These are phyloP conservation scores for Claviceps capensis DNA, from an alignment of 2,329 filamentous ascomycete species.

Conservation along the genomic window DNA sequence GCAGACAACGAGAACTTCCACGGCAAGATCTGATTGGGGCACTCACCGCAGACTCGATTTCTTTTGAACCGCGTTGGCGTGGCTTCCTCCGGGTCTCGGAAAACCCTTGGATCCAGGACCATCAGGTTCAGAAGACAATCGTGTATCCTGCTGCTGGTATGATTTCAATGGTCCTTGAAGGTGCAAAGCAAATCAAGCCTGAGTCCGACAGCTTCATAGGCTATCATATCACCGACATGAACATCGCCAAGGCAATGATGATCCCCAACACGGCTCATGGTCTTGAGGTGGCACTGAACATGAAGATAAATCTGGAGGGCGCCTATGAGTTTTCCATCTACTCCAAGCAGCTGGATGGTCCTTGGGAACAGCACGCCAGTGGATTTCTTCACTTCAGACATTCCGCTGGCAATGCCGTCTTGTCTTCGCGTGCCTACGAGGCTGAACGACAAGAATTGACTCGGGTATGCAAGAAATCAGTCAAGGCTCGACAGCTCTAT, in stretches of 20 bases:
- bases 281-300: conserved; percentile 35
- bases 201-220: conserved; percentile 15
- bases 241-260: conserved; percentile 36
- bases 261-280: conserved; percentile 32
- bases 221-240: conserved; percentile 31
- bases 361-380: conserved; percentile 31
- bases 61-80: conserved; percentile 33
- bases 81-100: conserved; percentile 34
- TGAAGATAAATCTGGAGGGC: conserved; percentile 17
- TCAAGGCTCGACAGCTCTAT: conserved; percentile 33
- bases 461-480: conserved; percentile 16
- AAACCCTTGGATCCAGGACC: conserved; percentile 38
- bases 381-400: conserved; percentile 19
- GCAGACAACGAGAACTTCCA: conserved; percentile 29
- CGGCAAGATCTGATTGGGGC: conserved; percentile 39
- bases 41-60: conserved; percentile 28
- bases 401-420: conserved; percentile 9
- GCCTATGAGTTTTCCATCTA: conserved; percentile 28
- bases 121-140: conserved; percentile 34
- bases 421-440: conserved; percentile 10
- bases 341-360: conserved; percentile 26
- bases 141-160: conserved; percentile 39
- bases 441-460: conserved; percentile 13
- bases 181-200: conserved; percentile 25
- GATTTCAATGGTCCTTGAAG: conserved; percentile 35